Evolutionary conservation across 495 filamentous ascomycete species (phyloP), one percentile per base, ranked within the genome.

Genomic region (Halenospora varia): DNA sequence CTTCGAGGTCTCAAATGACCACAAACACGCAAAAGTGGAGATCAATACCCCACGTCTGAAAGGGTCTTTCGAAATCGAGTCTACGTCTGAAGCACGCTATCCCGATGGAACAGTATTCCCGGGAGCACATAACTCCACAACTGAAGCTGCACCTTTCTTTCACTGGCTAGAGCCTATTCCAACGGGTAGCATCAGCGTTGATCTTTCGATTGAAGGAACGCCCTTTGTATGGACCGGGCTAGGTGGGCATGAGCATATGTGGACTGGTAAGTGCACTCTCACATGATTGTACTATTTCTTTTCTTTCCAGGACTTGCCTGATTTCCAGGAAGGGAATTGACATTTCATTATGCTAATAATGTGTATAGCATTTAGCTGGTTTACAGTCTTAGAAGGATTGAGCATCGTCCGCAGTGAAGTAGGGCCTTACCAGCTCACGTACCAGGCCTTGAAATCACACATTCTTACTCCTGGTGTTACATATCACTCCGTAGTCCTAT

Each of bases 151-250:
- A 8, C 62, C 62, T 1, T 57, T 25, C 45, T 64, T 39, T 22
- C 54, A 64, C 26, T 64, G 58, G 58, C 11, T 25, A 1, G 35
- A 64, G 26, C 62, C 62, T n/a, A 64, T 64, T 23, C 62, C 62
- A 18, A 53, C 19, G 25, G 62, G 13, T 22, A 25, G 45, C 15
- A 39, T 45, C 11, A 24, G 57, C 17, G 18, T 56, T 11, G 61
- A 53, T 40, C 15, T 40, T 8, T 9, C 35, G 8, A 15, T 40
- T 8, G 15, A 40, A 15, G 35, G 35, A 15, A 15, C 9, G 15
- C 8, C 8, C 8, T 40, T 40, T 40, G 35, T 87, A 48, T 88
- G 84, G 83, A 64, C 84, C 29, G 73, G 87, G 57, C 62, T 83
- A 23, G 18, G 10, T 2, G 18, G 46, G 0, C 59, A 53, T 24